Evolutionary conservation across 1,284 basidiomycete genomes (phyloP).

Genomic region (Mycosarcoma maydis): DNA sequence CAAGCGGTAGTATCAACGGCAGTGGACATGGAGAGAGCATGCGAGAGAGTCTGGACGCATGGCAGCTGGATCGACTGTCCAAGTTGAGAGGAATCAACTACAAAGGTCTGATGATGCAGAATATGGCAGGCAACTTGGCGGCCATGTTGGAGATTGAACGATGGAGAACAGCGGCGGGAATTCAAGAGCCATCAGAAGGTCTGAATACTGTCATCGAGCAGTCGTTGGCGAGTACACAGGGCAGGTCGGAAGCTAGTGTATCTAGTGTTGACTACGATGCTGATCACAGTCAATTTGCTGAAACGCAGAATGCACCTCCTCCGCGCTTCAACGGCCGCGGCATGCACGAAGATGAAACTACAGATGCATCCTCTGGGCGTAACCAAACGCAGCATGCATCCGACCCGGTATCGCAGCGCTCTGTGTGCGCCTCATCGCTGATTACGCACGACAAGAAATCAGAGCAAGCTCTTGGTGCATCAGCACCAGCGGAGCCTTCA

Average conservation of each 20-base stretch:
- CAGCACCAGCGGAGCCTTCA: neutral
- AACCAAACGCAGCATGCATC: neutral
- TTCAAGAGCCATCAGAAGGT: slow-evolving; percentile 14
- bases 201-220: slow-evolving; percentile 12
- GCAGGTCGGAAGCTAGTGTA: slow-evolving; percentile 8
- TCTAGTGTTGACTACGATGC: slow-evolving; percentile 35
- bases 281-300: slow-evolving; percentile 36
- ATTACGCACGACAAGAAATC: neutral
- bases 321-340: no score
- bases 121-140: slow-evolving; percentile 43
- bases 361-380: neutral
- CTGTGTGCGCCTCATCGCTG: neutral
- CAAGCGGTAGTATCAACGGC: slow-evolving; percentile 3
- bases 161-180: slow-evolving; percentile 31
- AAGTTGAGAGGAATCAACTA: slow-evolving; percentile 33
- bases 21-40: slow-evolving; percentile 1
- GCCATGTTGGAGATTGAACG: slow-evolving; percentile 46
- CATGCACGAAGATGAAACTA: slow-evolving; percentile 12
- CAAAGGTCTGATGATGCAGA: slow-evolving; percentile 45
- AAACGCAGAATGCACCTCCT: slow-evolving; percentile 21
- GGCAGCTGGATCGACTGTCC: slow-evolving; percentile 20
- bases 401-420: neutral
- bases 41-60: slow-evolving; percentile 18
- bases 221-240: slow-evolving; percentile 6
- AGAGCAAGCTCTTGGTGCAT: neutral